phyloP scores from a whole-genome alignment of 306 rosid species.

The Betula pendula region DNA sequence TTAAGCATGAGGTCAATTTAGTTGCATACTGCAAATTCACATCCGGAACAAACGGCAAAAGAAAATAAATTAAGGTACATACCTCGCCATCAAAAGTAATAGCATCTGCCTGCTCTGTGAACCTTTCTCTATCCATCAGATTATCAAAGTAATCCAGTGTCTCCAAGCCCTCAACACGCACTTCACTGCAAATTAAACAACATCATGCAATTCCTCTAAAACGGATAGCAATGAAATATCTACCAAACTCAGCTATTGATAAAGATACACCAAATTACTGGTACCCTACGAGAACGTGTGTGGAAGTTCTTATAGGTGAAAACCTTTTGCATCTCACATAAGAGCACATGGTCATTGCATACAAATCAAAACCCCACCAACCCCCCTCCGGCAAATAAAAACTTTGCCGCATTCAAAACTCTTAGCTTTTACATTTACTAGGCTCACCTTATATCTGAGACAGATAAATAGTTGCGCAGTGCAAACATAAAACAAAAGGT shows the following conservation, averaged over 20 bases:
- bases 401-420: neutral
- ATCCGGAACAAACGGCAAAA: constrained; percentile 2
- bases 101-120: constrained; percentile 88
- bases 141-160: constrained; percentile 77
- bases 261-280: neutral
- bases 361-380: neutral
- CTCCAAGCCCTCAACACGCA: constrained; percentile 81
- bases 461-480: constrained; percentile 59
- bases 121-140: constrained; percentile 49
- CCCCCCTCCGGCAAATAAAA: neutral
- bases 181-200: constrained; percentile 60
- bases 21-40: neutral
- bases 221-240: constrained; percentile 12
- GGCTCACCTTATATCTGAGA: constrained; percentile 76
- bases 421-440: constrained; percentile 9
- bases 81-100: constrained; percentile 80
- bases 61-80: constrained; percentile 7
- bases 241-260: constrained; percentile 14
- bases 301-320: neutral
- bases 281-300: neutral
- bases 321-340: neutral
- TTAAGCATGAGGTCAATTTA: constrained; percentile 5
- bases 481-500: constrained; percentile 61
- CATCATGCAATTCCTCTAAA: constrained; percentile 30
- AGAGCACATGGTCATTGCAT: neutral